Conservation (phyloP, 208 protist genomes). For the Tritrichomonas musculus region DNA sequence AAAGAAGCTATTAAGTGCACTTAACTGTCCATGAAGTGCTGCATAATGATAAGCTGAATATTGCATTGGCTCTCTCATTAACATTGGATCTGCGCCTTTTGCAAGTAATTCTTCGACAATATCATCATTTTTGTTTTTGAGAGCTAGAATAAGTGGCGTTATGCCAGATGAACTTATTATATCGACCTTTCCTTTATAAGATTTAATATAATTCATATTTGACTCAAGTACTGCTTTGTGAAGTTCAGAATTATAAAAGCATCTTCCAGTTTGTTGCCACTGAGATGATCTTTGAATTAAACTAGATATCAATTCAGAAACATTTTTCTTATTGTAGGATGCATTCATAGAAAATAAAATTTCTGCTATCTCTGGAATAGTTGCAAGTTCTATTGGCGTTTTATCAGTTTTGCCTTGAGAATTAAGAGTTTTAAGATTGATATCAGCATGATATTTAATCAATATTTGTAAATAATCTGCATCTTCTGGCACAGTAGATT, state of each 20-base stretch:
- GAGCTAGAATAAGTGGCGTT: not conserved
- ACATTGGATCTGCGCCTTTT: not conserved
- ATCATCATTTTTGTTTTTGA: not conserved
- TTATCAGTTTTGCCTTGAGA: not conserved
- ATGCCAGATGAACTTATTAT: not conserved
- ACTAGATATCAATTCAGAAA: too few relatives aligned
- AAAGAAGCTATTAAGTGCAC: not conserved
- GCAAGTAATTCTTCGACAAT: not conserved
- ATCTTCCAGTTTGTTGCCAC: not conserved
- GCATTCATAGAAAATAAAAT: not conserved
- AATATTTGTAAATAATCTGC: not conserved
- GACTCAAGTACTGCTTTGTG: not conserved
- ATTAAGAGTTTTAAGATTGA: not conserved
- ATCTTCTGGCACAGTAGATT: too few relatives aligned
- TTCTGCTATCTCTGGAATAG: not conserved
- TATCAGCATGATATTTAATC: not conserved
- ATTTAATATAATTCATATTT: not conserved
- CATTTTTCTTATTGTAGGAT: not conserved
- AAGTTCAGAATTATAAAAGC: not conserved
- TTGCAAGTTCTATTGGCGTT: not conserved
- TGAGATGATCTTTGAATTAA: too few relatives aligned
- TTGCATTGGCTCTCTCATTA: not conserved
- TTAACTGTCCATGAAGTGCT: not conserved
- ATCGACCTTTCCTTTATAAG: not conserved
- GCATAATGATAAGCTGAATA: not conserved